Base-by-base conservation (phyloP, 1,284 basidiomycete genomes). In the Ustilago xerochloae region DNA sequence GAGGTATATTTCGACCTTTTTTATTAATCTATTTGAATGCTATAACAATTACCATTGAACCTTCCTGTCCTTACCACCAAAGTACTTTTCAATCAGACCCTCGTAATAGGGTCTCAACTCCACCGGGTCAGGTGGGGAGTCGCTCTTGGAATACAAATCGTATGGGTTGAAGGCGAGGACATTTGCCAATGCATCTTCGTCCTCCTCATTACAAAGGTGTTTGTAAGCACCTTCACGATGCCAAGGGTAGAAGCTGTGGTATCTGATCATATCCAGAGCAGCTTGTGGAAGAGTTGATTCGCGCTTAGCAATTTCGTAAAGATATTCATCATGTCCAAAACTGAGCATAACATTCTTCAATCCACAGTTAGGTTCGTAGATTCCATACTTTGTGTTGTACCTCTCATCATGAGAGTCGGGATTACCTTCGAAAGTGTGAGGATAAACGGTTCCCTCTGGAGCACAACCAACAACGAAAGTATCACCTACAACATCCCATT, bases 171-270 rank as follows among this genome's bases (percentile, higher is more conserved):
- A 93, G 0, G 90, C 90, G 18, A 69, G 60, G n/a, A 75, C 73
- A 53, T 75, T 75, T 3, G 55, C 36, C 4, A 78, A 39, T 2
- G 72, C 73, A 0, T 60, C 43, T 20, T 78, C 62, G 47, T 75
- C 76, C 41, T 70, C 57, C 0, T 50, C 35, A n/a, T 30, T 46
- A 38, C 67, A 72, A 18, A 78, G 68, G 55, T 75, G 75, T 16
- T 59, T 51, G 57, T 75, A 70, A 43, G 67, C 72, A 22, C 69
- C 77, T 18, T 73, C 75, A 10, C 75, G 55, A 58, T 82, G 81
- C 80, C 74, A 90, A 86, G 93, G 93, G 87, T 95, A 95, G 88
- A 95, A 95, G 77, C 91, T 92, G 86, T 96, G 93, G 85, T 93
- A 95, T 26, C 93, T 90, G 81, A 96, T 93, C 93, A 96, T 96